Base-by-base conservation (phyloP, 768 basidiomycete genomes). In the Boletus eberwhitei region DNA sequence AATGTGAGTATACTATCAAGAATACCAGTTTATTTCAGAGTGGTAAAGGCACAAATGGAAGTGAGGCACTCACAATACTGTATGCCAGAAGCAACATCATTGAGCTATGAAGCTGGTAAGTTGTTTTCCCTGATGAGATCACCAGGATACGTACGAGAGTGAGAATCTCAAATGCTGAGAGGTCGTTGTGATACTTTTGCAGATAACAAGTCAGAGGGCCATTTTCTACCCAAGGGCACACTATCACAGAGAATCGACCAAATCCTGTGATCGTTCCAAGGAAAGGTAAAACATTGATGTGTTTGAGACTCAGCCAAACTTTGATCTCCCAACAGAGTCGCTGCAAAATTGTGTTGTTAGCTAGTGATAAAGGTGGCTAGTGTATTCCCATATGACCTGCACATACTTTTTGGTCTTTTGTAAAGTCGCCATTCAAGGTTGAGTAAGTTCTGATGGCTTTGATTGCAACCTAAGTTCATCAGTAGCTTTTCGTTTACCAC, bases 351-450 rank as follows among this genome's bases (percentile, higher is more conserved):
- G 36, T 6, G 8, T 11, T 8, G 13, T 38, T 36, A 36, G 35
- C 35, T 36, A 8, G 35, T 7, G 8, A 36, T 16, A 36, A 36
- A 36, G 7, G 29, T 8, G 29, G 29, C 24, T 24, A 24, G 24
- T 24, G 29, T 29, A 29, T 29, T 29, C 29, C 29, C 29, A 8
- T 29, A 29, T 40, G 21, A 22, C 24, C 7, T 5, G 6, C 5
- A 8, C 9, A 35, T 38, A 60, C 55, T 9, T 54, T 64, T 21
- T 39, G 34, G 21, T 64, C 58, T 26, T 51, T 59, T 11, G 5
- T 29, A 16, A 41, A 46, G 21, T 64, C 52, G 6, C 19, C 48
- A 12, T 56, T 53, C 16, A 47, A 51, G 6, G 19, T 16, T 0
- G 45, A 47, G 34, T 56, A 52, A 8, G 47, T 56, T 12, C 13